Evolutionary conservation across 1,284 basidiomycete genomes (phyloP).

Genomic region (Inonotus hispidus): DNA sequence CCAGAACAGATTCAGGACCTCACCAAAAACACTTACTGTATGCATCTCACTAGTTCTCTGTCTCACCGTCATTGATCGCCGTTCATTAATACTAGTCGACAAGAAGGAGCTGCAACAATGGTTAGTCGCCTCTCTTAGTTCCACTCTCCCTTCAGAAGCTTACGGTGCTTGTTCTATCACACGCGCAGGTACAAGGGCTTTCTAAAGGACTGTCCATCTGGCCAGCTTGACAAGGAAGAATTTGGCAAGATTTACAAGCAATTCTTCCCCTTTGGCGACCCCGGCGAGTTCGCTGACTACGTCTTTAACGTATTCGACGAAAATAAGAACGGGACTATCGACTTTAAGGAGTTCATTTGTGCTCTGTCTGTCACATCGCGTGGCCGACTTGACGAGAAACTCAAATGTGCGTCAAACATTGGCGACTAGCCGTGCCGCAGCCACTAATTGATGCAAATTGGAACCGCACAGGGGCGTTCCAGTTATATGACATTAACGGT

Average conservation of each 20-base stretch:
- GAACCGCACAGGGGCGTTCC: constrained; percentile 85
- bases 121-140: constrained; percentile 35
- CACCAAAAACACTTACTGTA: constrained; percentile 98
- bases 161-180: constrained; percentile 12
- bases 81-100: constrained; percentile 67
- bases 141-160: constrained; percentile 16
- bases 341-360: constrained; percentile 99
- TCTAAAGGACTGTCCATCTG: constrained; percentile 97
- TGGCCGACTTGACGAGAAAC: constrained; percentile 94
- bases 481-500: constrained; percentile 98
- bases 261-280: constrained; percentile 99
- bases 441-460: constrained; percentile 5
- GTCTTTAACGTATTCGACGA: constrained; percentile 98
- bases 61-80: constrained; percentile 22
- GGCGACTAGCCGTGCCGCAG: constrained; percentile 19
- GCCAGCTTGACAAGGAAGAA: constrained; percentile 93
- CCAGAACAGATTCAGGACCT: constrained; percentile 93
- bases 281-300: constrained; percentile 94
- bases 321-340: constrained; percentile 93
- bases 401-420: constrained; percentile 66
- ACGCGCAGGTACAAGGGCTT: constrained; percentile 92
- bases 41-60: constrained; percentile 31
- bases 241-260: constrained; percentile 99
- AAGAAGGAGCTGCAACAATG: constrained; percentile 99
- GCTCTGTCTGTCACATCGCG: constrained; percentile 93